These are phyloP conservation scores for Nicotiana attenuata DNA, from an alignment of 257 asterid species.

Conservation along the genomic window DNA sequence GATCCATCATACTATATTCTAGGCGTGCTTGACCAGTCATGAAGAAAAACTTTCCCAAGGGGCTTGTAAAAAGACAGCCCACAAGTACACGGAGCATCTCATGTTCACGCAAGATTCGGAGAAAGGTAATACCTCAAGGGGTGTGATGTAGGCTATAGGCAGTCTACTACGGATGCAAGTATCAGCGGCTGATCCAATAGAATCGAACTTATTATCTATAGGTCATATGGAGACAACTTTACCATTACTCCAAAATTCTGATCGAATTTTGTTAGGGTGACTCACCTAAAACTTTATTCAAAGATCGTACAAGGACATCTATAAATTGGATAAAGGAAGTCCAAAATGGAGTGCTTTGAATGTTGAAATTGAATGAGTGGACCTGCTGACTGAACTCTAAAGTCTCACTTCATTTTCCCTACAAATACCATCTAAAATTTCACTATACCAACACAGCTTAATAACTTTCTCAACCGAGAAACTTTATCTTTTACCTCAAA, in stretches of 20 bases:
- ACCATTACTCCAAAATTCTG: too few relatives aligned
- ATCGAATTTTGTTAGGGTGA: background rate
- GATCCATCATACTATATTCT: background rate
- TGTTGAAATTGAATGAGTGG: background rate
- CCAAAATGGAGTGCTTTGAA: slow-evolving; percentile 13
- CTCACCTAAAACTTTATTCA: background rate
- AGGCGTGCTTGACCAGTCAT: background rate
- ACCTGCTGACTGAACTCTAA: background rate
- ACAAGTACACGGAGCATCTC: too few relatives aligned
- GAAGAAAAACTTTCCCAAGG: too few relatives aligned
- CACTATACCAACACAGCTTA: background rate
- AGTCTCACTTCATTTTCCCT: background rate
- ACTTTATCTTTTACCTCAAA: background rate
- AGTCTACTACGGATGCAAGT: too few relatives aligned
- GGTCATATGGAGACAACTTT: too few relatives aligned
- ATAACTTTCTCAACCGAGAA: background rate
- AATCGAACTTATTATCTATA: too few relatives aligned
- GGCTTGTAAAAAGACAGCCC: too few relatives aligned
- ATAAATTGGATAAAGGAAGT: background rate
- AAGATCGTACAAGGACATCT: background rate
- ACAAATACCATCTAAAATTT: background rate
- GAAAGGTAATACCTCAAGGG: too few relatives aligned
- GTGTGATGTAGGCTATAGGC: too few relatives aligned
- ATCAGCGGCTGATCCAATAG: too few relatives aligned
- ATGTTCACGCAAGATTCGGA: too few relatives aligned